Evolutionary conservation across 2,329 filamentous ascomycete genomes (phyloP).

Genomic region (Colletotrichum cuscutae): DNA sequence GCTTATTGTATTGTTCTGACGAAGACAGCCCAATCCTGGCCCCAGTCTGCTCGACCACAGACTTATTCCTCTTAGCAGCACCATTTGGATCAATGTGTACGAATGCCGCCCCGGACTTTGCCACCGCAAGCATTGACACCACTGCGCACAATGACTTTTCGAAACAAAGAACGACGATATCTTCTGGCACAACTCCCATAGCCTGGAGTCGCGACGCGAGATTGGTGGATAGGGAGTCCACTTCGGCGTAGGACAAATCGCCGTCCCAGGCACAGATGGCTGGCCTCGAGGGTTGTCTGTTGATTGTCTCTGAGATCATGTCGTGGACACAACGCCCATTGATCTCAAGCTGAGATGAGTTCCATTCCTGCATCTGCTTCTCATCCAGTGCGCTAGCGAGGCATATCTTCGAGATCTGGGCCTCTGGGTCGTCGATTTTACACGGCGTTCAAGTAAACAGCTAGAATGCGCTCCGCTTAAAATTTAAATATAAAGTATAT

Average conservation of each 20-base stretch:
- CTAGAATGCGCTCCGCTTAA: background rate
- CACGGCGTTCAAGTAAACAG: background rate
- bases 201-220: conserved; percentile 33
- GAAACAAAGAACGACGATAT: conserved; percentile 41
- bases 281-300: background rate
- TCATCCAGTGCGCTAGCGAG: conserved; percentile 13
- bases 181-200: conserved; percentile 35
- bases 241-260: conserved; percentile 34
- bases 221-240: conserved; percentile 33
- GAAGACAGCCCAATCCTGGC: conserved; percentile 9
- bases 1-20: background rate
- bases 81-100: conserved; percentile 41
- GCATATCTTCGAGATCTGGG: background rate
- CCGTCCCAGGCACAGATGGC: conserved; percentile 40
- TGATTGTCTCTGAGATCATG: conserved; percentile 2
- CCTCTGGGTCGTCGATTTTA: background rate
- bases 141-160: conserved; percentile 42
- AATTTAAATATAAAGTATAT: too few relatives aligned
- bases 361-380: conserved; percentile 7
- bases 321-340: conserved; percentile 20
- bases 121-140: conserved; percentile 43
- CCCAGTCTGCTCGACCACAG: conserved; percentile 13
- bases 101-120: conserved; percentile 45
- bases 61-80: conserved; percentile 6
- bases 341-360: conserved; percentile 4